These are phyloP conservation scores for Exophiala spinifera DNA, from an alignment of 2,329 filamentous ascomycete species.

Conservation along the genomic window DNA sequence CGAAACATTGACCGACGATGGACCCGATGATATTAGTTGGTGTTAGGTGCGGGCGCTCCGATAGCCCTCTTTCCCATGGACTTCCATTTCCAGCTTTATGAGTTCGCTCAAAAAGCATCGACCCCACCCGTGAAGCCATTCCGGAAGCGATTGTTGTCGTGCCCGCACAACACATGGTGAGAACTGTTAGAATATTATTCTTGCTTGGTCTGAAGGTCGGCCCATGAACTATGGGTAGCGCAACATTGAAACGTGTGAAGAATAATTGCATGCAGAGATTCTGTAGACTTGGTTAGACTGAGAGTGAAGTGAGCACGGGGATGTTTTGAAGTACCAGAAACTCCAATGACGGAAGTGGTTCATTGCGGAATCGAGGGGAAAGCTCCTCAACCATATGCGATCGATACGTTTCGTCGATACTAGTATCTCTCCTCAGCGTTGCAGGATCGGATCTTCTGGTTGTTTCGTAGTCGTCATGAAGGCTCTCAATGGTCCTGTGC, in stretches of 20 bases:
- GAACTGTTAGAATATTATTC: slow-evolving; percentile 29
- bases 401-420: slow-evolving; percentile 11
- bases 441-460: no score
- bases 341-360: slow-evolving; percentile 6
- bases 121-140: slow-evolving; percentile 28
- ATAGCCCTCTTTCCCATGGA: slow-evolving; percentile 9
- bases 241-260: slow-evolving; percentile 38
- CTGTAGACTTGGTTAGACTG: background rate
- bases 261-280: slow-evolving; percentile 42
- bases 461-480: no score
- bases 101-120: slow-evolving; percentile 31
- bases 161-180: slow-evolving; percentile 38
- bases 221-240: slow-evolving; percentile 16
- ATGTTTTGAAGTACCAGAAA: no score
- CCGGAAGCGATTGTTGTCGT: slow-evolving; percentile 34
- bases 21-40: slow-evolving; percentile 27
- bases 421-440: slow-evolving; percentile 6
- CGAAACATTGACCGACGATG: slow-evolving; percentile 31
- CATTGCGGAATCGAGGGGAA: background rate
- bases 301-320: no score
- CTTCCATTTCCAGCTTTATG: slow-evolving; percentile 23
- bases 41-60: slow-evolving; percentile 1
- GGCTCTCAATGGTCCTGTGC: no score
- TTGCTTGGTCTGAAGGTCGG: slow-evolving; percentile 18
- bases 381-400: slow-evolving; percentile 2